phyloP scores from a whole-genome alignment of 163 green algal genomes.

The Scenedesmus sp. region DNA sequence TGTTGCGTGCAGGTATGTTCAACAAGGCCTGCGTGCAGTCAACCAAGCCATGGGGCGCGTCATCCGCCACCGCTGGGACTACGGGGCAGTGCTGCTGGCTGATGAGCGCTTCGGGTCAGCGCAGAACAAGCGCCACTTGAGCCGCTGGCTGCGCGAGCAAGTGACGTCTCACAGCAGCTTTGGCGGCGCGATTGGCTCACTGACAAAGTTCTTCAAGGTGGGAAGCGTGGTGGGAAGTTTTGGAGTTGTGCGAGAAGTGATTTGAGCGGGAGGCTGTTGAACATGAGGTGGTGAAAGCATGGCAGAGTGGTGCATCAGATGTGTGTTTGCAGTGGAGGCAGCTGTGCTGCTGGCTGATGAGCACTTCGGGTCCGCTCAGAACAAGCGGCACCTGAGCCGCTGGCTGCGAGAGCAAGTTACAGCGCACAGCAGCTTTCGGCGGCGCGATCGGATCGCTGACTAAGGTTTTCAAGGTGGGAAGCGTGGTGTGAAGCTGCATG shows the following conservation, averaged over 20 bases:
- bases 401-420: conserved; percentile 82
- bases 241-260: too few relatives aligned
- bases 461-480: conserved; percentile 83
- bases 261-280: too few relatives aligned
- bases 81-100: conserved; percentile 90
- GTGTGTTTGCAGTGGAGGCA: conserved; percentile 80
- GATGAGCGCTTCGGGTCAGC: conserved; percentile 83
- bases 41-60: conserved; percentile 93
- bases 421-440: conserved; percentile 76
- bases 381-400: conserved; percentile 79
- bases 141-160: conserved; percentile 83
- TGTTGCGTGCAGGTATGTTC: background rate
- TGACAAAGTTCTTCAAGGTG: conserved; percentile 89
- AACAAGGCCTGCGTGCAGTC: conserved; percentile 73
- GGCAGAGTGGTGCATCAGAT: too few relatives aligned
- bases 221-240: background rate
- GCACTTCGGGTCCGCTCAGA: conserved; percentile 70
- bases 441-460: conserved; percentile 70
- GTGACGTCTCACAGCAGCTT: conserved; percentile 75
- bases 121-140: conserved; percentile 78
- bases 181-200: conserved; percentile 70
- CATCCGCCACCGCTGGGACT: conserved; percentile 92
- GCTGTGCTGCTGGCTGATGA: conserved; percentile 91
- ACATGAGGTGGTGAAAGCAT: background rate
- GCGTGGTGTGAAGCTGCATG: too few relatives aligned